Conservation (phyloP, 2,329 filamentous ascomycete species). For the Diaporthe batatas region DNA sequence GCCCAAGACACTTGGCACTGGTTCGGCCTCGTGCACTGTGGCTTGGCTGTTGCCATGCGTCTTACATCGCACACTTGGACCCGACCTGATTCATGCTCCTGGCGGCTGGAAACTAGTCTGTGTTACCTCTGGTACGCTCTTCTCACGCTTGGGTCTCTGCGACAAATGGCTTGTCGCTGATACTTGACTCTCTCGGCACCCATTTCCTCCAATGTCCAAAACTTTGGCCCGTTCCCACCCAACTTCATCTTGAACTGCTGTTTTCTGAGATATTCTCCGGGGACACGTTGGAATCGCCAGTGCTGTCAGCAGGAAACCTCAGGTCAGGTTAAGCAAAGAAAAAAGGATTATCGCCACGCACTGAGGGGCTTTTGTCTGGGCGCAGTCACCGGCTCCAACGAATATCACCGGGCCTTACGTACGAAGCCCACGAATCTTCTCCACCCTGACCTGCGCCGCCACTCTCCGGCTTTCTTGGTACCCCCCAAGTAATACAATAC, state of each 20-base stretch:
- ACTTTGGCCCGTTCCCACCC: constrained; percentile 17
- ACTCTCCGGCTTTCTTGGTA: constrained; percentile 31
- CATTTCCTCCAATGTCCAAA: neutral
- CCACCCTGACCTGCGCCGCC: constrained; percentile 36
- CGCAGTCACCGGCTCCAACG: constrained; percentile 18
- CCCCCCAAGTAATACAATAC: constrained; percentile 19
- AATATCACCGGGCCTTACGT: constrained; percentile 39
- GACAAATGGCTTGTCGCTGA: constrained; percentile 30
- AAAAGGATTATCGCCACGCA: constrained; percentile 17
- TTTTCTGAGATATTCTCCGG: constrained; percentile 11
- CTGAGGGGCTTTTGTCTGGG: constrained; percentile 23
- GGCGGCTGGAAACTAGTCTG: neutral
- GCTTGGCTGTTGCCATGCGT: constrained; percentile 39
- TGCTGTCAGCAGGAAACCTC: constrained; percentile 7
- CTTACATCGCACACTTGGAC: constrained; percentile 23
- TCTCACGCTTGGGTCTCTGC: constrained; percentile 6
- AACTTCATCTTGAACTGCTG: constrained; percentile 19
- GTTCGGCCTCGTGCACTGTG: constrained; percentile 36
- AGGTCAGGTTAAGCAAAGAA: constrained; percentile 1
- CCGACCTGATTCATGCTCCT: constrained; percentile 37
- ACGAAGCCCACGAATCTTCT: constrained; percentile 40
- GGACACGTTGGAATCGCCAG: constrained; percentile 12
- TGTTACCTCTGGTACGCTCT: neutral
- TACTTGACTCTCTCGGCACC: constrained; percentile 25
- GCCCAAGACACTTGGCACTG: constrained; percentile 36